phyloP scores from a whole-genome alignment of 805 yeast species.

The Cyberlindnera xylosilytica region DNA sequence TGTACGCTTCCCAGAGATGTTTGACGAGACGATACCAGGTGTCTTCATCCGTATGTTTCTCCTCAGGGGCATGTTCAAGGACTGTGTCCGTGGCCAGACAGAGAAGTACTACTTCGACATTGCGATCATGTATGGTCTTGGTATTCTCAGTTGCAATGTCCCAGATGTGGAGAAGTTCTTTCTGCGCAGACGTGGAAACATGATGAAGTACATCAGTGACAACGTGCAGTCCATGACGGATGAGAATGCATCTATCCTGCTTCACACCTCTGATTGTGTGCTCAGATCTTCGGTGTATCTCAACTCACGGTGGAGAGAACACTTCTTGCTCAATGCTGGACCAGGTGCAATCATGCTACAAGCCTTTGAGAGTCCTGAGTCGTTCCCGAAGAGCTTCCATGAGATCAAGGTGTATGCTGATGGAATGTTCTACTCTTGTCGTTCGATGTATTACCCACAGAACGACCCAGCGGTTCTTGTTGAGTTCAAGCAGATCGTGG shows the following conservation, averaged over 20 bases:
- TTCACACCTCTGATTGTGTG: conserved; percentile 9
- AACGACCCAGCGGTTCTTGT: conserved; percentile 17
- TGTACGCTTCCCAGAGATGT: conserved; percentile 13
- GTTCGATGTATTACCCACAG: conserved; percentile 20
- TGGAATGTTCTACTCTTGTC: conserved; percentile 17
- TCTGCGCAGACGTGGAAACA: conserved; percentile 15
- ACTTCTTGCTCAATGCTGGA: conserved; percentile 18
- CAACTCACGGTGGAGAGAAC: conserved; percentile 16
- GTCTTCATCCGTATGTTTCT: conserved; percentile 16
- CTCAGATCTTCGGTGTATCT: conserved; percentile 13
- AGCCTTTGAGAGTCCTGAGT: conserved; percentile 15
- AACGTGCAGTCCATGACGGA: conserved; percentile 16
- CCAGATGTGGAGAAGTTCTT: conserved; percentile 11
- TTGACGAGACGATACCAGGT: conserved; percentile 19
- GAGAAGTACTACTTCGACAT: conserved; percentile 12
- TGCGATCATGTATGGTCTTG: conserved; percentile 15
- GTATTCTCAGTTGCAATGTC: conserved; percentile 5
- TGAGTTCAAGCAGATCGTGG: conserved; percentile 18
- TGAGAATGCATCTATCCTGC: conserved; percentile 12
- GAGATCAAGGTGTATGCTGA: conserved; percentile 17
- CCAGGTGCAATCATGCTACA: conserved; percentile 18
- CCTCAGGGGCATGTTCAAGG: conserved; percentile 6
- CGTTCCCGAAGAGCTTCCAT: conserved; percentile 14
- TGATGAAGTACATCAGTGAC: conserved; percentile 11
- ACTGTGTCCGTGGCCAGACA: background rate